Conservation (phyloP, 768 basidiomycete genomes). For the Rhizopogon salebrosus region DNA sequence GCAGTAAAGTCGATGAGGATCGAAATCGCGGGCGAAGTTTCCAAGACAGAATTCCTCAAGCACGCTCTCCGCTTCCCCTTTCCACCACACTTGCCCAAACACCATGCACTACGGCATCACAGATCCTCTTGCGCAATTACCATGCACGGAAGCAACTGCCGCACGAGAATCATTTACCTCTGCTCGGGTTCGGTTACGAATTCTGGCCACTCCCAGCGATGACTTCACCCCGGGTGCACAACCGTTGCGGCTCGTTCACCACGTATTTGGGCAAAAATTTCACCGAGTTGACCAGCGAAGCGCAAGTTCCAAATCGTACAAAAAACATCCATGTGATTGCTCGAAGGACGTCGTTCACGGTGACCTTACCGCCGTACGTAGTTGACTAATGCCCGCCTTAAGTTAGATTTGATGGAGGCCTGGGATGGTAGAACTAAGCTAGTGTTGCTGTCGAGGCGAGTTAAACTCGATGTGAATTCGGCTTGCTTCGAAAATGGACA, state of each 20-base stretch:
- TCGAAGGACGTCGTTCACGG: background rate
- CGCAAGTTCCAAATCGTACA: conserved; percentile 10
- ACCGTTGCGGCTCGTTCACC: conserved; percentile 22
- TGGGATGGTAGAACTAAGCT: background rate
- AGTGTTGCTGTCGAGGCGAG: no score
- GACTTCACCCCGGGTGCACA: conserved; percentile 31
- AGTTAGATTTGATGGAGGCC: background rate
- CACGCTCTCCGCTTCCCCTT: background rate
- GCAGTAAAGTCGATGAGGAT: conserved; percentile 4
- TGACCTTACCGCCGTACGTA: conserved; percentile 26
- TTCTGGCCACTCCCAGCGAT: conserved; percentile 27
- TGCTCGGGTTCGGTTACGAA: conserved; percentile 22
- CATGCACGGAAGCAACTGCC: conserved; percentile 20
- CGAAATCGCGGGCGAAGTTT: background rate
- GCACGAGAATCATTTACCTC: conserved; percentile 23
- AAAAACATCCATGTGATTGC: background rate
- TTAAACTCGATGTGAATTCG: no score
- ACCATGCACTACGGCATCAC: background rate
- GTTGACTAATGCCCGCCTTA: background rate
- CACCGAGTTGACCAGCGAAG: background rate
- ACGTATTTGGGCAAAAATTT: conserved; percentile 15
- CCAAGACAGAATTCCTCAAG: background rate
- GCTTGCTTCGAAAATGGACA: no score
- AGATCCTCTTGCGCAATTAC: conserved; percentile 13
- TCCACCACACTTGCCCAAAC: background rate